phyloP scores from a whole-genome alignment of 2,329 filamentous ascomycete species.

The Beauveria caledonica region DNA sequence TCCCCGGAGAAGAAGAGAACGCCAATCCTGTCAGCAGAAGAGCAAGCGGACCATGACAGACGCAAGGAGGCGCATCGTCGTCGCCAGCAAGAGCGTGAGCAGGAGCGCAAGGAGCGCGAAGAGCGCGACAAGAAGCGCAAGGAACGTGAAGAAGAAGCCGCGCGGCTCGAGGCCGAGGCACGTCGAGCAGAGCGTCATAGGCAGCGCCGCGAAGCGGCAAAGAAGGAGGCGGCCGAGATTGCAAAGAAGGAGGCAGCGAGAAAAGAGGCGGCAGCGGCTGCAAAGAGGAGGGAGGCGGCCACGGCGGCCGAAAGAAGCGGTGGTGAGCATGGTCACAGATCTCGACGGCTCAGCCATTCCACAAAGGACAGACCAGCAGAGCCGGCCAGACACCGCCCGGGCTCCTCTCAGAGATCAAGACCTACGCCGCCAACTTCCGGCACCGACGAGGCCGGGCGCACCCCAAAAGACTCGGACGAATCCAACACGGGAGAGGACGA shows the following conservation, averaged over 20 bases:
- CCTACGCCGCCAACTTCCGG: conserved; percentile 1
- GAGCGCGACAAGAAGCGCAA: conserved; percentile 13
- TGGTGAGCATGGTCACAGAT: conserved; percentile 20
- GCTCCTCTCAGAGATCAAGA: neutral
- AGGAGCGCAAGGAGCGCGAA: conserved; percentile 11
- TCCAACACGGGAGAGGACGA: conserved; percentile 3
- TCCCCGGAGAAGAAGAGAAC: conserved; percentile 24
- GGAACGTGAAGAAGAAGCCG: neutral
- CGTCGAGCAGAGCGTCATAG: neutral
- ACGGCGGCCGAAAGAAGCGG: neutral
- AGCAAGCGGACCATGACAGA: conserved; percentile 42
- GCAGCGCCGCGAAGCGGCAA: conserved; percentile 2
- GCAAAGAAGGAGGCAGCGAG: neutral
- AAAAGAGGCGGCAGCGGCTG: conserved; percentile 5
- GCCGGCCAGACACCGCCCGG: neutral
- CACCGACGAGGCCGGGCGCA: neutral
- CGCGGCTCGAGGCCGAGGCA: conserved; percentile 12
- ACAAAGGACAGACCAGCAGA: conserved; percentile 22
- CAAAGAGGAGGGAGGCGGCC: neutral
- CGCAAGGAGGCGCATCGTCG: conserved; percentile 35
- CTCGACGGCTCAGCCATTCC: conserved; percentile 34
- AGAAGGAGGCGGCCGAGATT: neutral
- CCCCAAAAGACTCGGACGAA: neutral
- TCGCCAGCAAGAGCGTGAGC: conserved; percentile 12
- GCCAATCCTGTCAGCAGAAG: conserved; percentile 25